Evolutionary conservation across 2,329 filamentous ascomycete genomes (phyloP).

Genomic region (Proliferodiscus dingleyae): DNA sequence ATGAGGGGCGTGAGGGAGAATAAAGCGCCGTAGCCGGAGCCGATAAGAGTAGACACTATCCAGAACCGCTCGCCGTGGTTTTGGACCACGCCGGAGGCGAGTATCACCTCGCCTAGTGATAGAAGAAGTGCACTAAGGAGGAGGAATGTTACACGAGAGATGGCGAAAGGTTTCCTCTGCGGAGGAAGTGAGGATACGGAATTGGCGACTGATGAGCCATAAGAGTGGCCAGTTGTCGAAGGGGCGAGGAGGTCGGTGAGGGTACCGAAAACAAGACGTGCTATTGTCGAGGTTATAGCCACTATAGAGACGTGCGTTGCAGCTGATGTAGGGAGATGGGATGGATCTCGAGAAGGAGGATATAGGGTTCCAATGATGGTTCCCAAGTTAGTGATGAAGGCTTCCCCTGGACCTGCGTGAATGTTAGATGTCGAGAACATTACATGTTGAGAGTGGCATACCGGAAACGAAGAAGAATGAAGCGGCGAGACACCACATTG

Average conservation of each 20-base stretch:
- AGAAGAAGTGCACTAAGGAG: conserved; percentile 69
- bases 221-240: conserved; percentile 38
- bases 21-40: conserved; percentile 86
- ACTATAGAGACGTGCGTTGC: conserved; percentile 92
- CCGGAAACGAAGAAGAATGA: conserved; percentile 78
- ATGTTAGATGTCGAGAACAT: conserved; percentile 12
- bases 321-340: conserved; percentile 51
- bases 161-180: conserved; percentile 41
- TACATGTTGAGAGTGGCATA: conserved; percentile 4
- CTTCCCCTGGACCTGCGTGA: conserved; percentile 81
- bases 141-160: conserved; percentile 79
- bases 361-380: conserved; percentile 87
- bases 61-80: conserved; percentile 76
- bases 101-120: conserved; percentile 68
- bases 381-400: conserved; percentile 95
- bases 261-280: conserved; percentile 82
- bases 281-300: conserved; percentile 83
- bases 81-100: conserved; percentile 72
- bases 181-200: conserved; percentile 34
- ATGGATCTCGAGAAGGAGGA: conserved; percentile 43
- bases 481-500: conserved; percentile 91
- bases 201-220: conserved; percentile 23
- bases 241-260: conserved; percentile 82
- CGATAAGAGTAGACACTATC: conserved; percentile 77
- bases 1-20: conserved; percentile 90